These are phyloP conservation scores for Ogataea allantospora DNA, from an alignment of 805 yeast species.

Conservation along the genomic window DNA sequence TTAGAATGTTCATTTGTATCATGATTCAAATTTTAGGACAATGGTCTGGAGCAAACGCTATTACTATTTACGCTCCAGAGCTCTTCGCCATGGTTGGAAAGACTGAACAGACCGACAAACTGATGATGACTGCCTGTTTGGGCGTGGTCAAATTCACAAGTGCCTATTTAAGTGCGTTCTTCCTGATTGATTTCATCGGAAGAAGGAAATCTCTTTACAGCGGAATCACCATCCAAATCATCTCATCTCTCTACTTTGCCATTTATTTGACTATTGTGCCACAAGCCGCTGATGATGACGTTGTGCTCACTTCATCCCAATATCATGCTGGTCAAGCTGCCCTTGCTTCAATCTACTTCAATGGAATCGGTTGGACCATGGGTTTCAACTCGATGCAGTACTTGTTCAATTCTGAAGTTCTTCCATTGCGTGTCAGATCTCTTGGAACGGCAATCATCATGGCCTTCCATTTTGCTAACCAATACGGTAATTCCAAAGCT, in stretches of 20 bases:
- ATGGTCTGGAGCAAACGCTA: conserved; percentile 59
- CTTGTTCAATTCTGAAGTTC: conserved; percentile 52
- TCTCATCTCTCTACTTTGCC: conserved; percentile 46
- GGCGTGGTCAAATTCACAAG: conserved; percentile 52
- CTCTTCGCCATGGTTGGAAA: conserved; percentile 48
- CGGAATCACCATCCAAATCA: conserved; percentile 46
- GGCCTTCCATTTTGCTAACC: conserved; percentile 57
- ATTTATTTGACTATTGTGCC: conserved; percentile 46
- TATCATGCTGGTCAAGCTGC: conserved; percentile 45
- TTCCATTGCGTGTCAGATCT: conserved; percentile 50
- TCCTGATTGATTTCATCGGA: conserved; percentile 53
- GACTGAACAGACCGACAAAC: conserved; percentile 36
- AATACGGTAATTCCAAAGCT: conserved; percentile 57
- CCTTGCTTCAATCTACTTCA: conserved; percentile 46
- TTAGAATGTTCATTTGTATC: conserved; percentile 44
- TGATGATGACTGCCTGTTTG: conserved; percentile 49
- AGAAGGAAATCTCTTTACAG: conserved; percentile 47
- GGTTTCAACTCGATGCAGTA: conserved; percentile 60
- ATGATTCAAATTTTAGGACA: conserved; percentile 49
- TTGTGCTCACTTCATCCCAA: conserved; percentile 32
- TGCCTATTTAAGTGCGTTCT: conserved; percentile 51
- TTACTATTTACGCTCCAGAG: conserved; percentile 57
- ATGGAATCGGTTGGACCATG: conserved; percentile 58
- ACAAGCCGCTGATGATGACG: conserved; percentile 36
- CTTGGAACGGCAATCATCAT: conserved; percentile 50